Conservation (phyloP, 768 basidiomycete species). For the Ephemerocybe angulata region DNA sequence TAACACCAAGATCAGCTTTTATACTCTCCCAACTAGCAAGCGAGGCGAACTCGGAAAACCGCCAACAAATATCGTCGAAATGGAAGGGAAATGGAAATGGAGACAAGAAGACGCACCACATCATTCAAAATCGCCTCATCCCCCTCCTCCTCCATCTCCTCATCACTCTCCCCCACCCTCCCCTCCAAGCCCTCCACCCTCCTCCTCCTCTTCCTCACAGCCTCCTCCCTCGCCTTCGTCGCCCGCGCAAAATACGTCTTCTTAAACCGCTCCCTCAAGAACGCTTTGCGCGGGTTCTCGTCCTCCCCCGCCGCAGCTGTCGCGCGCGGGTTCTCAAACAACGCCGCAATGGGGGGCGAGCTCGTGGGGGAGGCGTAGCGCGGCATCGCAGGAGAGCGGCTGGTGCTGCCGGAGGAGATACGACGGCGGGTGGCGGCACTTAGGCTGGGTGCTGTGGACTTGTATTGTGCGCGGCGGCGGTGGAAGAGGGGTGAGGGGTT, state of each 20-base stretch:
- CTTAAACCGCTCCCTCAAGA: slow-evolving; percentile 59
- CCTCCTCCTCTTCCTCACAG: slow-evolving; percentile 37
- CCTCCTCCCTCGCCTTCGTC: slow-evolving; percentile 48
- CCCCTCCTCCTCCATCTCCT: slow-evolving; percentile 56
- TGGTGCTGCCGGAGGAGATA: background rate
- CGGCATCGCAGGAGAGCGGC: background rate
- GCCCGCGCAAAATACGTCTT: slow-evolving; percentile 62
- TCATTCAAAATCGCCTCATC: slow-evolving; percentile 60
- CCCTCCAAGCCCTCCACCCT: background rate
- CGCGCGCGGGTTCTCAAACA: background rate
- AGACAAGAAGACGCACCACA: slow-evolving; percentile 40
- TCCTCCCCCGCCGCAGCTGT: slow-evolving; percentile 1
- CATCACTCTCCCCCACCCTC: slow-evolving; percentile 30
- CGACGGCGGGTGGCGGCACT: background rate
- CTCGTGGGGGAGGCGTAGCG: background rate
- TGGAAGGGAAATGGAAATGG: background rate
- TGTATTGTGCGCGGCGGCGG: slow-evolving; percentile 6
- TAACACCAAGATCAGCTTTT: no score
- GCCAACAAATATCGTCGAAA: slow-evolving; percentile 3
- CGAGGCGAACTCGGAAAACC: no score
- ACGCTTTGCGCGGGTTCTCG: slow-evolving; percentile 48
- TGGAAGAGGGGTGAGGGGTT: slow-evolving; percentile 4
- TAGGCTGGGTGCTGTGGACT: background rate
- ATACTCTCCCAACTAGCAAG: no score
- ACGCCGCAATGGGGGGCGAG: background rate